Conservation (phyloP, 106 monocot species). For the Gastrodia elata region DNA sequence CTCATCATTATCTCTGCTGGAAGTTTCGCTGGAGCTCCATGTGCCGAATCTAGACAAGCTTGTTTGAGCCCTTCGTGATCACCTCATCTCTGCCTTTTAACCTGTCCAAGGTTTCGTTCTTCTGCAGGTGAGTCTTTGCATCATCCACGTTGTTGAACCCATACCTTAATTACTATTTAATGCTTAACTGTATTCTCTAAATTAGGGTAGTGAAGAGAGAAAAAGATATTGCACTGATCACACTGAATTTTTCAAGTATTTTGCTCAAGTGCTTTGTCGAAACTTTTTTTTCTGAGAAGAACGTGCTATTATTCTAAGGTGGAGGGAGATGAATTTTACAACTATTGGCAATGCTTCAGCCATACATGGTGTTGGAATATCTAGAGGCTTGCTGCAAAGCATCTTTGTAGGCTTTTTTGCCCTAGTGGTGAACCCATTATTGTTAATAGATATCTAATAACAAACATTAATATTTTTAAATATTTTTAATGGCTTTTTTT, state of each 20-base stretch:
- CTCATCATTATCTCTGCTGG: slow-evolving; percentile 32
- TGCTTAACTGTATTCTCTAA: neutral
- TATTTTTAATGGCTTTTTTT: no score
- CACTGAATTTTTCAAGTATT: slow-evolving; percentile 52
- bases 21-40: slow-evolving; percentile 53
- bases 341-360: no score
- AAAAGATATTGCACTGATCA: slow-evolving; percentile 81
- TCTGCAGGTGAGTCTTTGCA: slow-evolving; percentile 32
- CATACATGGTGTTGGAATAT: no score
- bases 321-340: no score
- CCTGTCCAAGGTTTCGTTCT: slow-evolving; percentile 49
- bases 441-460: no score
- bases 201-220: slow-evolving; percentile 64
- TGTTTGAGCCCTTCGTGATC: slow-evolving; percentile 29
- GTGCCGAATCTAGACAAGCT: slow-evolving; percentile 45
- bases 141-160: neutral
- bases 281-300: neutral
- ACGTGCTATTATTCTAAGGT: neutral
- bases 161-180: neutral
- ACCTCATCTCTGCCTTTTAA: slow-evolving; percentile 33
- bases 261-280: neutral
- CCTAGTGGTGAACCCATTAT: no score
- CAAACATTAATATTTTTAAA: no score
- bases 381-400: no score
- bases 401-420: no score